Conservation (phyloP, 2,329 filamentous ascomycete species). For the Teratosphaeria pseudoeucalypti region DNA sequence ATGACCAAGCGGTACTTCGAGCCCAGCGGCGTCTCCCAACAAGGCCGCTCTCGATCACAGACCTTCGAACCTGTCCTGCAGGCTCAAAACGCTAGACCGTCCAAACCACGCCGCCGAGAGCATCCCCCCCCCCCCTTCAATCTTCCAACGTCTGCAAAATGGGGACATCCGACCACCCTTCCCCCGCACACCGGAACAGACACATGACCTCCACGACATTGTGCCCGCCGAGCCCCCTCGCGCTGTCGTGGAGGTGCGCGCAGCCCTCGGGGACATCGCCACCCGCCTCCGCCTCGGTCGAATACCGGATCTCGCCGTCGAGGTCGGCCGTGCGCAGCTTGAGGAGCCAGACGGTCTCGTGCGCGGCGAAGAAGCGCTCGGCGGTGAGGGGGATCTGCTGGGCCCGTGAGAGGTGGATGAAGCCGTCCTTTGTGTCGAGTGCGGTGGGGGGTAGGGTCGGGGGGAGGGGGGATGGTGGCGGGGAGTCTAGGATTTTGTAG, state of each 20-base stretch:
- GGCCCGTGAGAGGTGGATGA: slow-evolving; percentile 20
- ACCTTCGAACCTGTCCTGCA: background rate
- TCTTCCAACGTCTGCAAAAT: background rate
- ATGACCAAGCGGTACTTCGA: background rate
- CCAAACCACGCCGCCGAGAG: too few species aligned
- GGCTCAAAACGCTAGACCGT: background rate
- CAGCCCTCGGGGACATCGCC: background rate
- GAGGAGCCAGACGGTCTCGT: slow-evolving; percentile 14
- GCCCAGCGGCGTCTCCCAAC: background rate
- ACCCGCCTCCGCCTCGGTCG: background rate
- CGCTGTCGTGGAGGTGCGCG: background rate
- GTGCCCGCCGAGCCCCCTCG: background rate
- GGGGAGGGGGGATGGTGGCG: slow-evolving; percentile 15
- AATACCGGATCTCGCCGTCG: background rate
- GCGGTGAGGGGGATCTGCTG: slow-evolving; percentile 19
- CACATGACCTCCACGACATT: background rate
- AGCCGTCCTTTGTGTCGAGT: slow-evolving; percentile 19
- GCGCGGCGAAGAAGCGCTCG: slow-evolving; percentile 16
- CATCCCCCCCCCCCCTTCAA: background rate
- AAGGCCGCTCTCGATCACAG: too few species aligned
- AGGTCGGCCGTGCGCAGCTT: slow-evolving; percentile 3
- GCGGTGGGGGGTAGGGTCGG: slow-evolving; percentile 13
- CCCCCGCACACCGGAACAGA: background rate
- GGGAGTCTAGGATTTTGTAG: slow-evolving; percentile 21
- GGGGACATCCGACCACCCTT: background rate